A percentile compares a stretch with the other conserved stretches of the same genome.
Evolutionary conservation across 1,139 yeast genomes (phyloP).

Genomic region (Candida tropicalis): DNA sequence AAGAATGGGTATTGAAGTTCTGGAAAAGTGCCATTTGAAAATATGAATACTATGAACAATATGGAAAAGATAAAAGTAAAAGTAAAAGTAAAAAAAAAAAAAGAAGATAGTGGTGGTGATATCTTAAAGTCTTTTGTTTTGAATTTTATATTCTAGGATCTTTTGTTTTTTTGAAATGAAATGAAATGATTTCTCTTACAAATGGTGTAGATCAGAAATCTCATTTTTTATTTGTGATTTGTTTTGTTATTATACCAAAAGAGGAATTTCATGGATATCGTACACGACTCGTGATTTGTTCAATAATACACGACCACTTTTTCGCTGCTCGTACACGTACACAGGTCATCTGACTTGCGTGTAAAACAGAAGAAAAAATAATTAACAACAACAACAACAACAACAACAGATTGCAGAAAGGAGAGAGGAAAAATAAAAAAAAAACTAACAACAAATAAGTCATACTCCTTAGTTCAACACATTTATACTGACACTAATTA

Average conservation of each 20-base stretch:
- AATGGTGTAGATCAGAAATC: background rate
- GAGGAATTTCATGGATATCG: background rate
- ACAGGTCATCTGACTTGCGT: background rate
- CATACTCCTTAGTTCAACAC: too few species aligned
- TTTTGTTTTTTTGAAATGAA: constrained; percentile 4
- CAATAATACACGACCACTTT: background rate
- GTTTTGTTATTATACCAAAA: constrained; percentile 5
- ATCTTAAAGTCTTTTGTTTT: background rate
- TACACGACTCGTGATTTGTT: background rate
- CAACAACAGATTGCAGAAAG: too few species aligned
- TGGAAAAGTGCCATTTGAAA: constrained; percentile 54
- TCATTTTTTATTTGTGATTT: background rate
- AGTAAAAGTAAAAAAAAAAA: background rate
- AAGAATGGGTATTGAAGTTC: constrained; percentile 58
- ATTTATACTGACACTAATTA: too few species aligned
- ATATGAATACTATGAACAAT: background rate
- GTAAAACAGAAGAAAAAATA: background rate
- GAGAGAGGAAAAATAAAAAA: too few species aligned
- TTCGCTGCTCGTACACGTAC: too few species aligned
- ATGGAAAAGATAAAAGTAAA: background rate
- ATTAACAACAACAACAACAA: background rate
- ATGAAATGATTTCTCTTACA: background rate
- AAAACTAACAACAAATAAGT: too few species aligned
- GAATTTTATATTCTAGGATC: background rate
- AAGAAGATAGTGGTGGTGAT: background rate